A percentile compares a stretch with the other conserved stretches of the same genome.
These are phyloP conservation scores for Borovskyia barvae DNA, from an alignment of 208 protist genomes.

Conservation along the genomic window DNA sequence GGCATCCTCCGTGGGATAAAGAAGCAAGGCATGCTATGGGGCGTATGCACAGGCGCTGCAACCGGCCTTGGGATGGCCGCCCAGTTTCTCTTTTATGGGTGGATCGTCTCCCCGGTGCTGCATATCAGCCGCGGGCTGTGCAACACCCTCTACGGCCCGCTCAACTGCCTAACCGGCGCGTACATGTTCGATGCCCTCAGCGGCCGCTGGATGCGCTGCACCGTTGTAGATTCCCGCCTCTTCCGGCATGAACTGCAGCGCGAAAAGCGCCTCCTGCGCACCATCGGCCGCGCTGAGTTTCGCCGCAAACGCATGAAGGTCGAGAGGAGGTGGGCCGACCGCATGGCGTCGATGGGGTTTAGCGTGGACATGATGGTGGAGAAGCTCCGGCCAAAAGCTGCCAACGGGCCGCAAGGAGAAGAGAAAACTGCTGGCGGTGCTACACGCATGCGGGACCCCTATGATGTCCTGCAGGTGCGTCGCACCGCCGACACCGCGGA, in stretches of 20 bases:
- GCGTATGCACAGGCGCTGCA: conserved; percentile 6
- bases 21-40: conserved; percentile 20
- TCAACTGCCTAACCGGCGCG: conserved; percentile 57
- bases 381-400: conserved; percentile 17
- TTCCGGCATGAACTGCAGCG: conserved; percentile 53
- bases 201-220: conserved; percentile 73
- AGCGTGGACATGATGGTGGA: conserved; percentile 53
- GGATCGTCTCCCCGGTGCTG: conserved; percentile 62
- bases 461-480: conserved; percentile 72
- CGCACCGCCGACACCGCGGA: conserved; percentile 54
- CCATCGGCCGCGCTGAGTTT: conserved; percentile 77
- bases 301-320: conserved; percentile 54
- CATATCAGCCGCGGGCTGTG: conserved; percentile 58
- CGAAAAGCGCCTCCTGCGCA: conserved; percentile 68
- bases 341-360: conserved; percentile 74
- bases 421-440: too few relatives aligned
- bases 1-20: conserved; percentile 33
- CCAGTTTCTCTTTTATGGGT: conserved; percentile 62
- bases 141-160: conserved; percentile 62
- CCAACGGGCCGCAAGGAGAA: neutral
- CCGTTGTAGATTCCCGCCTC: conserved; percentile 33
- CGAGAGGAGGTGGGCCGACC: conserved; percentile 59
- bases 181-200: conserved; percentile 74
- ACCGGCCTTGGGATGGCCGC: conserved; percentile 22
- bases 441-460: conserved; percentile 46